Conservation (phyloP, 805 yeast species). For the Torulaspora franciscae region DNA sequence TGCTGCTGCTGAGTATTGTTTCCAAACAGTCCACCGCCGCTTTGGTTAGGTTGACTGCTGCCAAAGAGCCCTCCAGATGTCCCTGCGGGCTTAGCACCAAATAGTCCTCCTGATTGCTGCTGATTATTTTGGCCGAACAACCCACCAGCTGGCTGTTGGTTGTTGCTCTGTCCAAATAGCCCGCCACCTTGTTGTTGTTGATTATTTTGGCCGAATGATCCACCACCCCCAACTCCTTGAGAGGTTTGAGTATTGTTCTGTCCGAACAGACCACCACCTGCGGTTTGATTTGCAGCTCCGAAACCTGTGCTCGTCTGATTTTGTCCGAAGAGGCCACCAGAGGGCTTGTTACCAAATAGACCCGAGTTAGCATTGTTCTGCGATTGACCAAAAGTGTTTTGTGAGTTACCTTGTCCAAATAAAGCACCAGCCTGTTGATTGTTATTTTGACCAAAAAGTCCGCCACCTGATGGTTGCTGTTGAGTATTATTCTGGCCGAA, state of each 20-base stretch:
- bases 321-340: constrained; percentile 39
- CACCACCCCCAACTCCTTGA: constrained; percentile 24
- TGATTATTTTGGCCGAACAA: constrained; percentile 26
- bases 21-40: constrained; percentile 38
- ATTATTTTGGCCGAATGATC: constrained; percentile 35
- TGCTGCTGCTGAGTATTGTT: constrained; percentile 20
- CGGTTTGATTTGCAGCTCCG: constrained; percentile 29
- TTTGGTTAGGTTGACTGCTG: background rate
- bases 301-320: constrained; percentile 14
- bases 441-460: too few species aligned
- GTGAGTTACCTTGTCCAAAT: constrained; percentile 29
- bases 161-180: constrained; percentile 33
- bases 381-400: constrained; percentile 35
- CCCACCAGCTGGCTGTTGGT: constrained; percentile 25
- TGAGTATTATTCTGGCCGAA: constrained; percentile 30
- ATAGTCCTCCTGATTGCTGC: constrained; percentile 33
- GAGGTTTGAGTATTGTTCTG: constrained; percentile 17
- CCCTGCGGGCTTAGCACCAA: constrained; percentile 38
- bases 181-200: constrained; percentile 5
- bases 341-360: constrained; percentile 25
- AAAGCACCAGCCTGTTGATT: constrained; percentile 27
- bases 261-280: constrained; percentile 41
- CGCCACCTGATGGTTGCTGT: constrained; percentile 7
- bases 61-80: background rate
- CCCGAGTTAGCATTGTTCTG: constrained; percentile 37